phyloP scores from a whole-genome alignment of 805 yeast species.

The Teunomyces cretensis region DNA sequence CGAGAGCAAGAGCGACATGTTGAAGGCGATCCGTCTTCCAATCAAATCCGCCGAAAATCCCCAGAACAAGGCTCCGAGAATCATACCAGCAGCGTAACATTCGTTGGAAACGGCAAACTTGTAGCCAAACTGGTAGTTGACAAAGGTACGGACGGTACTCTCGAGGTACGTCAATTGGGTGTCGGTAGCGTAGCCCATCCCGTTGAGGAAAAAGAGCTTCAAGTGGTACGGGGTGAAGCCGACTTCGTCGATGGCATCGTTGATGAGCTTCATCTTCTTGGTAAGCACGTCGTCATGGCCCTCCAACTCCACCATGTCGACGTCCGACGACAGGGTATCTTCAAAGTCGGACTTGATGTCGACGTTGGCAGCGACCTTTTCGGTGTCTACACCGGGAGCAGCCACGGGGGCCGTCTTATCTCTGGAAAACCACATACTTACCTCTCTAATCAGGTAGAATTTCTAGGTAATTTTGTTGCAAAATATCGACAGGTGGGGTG shows the following conservation, averaged over 20 bases:
- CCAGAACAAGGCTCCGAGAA: constrained; percentile 56
- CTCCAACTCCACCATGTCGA: constrained; percentile 14
- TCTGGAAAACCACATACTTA: constrained; percentile 3
- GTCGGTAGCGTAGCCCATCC: constrained; percentile 42
- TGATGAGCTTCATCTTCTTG: constrained; percentile 27
- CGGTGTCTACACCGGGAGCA: background rate
- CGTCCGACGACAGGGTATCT: constrained; percentile 9
- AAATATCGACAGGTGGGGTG: constrained; percentile 1
- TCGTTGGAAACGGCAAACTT: constrained; percentile 42
- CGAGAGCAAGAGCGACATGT: constrained; percentile 44
- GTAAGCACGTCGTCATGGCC: constrained; percentile 15
- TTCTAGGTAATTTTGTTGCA: background rate
- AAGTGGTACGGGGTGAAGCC: constrained; percentile 50
- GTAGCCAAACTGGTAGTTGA: constrained; percentile 48
- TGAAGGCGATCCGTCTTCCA: constrained; percentile 20
- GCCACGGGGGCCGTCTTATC: background rate
- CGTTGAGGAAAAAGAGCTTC: constrained; percentile 33
- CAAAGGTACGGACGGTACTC: constrained; percentile 44
- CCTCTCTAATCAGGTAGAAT: background rate
- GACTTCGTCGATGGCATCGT: constrained; percentile 34
- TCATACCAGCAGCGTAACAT: constrained; percentile 41
- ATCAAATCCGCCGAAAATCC: constrained; percentile 46
- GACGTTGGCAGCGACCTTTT: constrained; percentile 6
- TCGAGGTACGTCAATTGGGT: constrained; percentile 51
- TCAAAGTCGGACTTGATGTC: constrained; percentile 7